Evolutionary conservation across 1,284 basidiomycete genomes (phyloP), one percentile per base, ranked within the genome.

Genomic region (Mrakiaceae sp.): DNA sequence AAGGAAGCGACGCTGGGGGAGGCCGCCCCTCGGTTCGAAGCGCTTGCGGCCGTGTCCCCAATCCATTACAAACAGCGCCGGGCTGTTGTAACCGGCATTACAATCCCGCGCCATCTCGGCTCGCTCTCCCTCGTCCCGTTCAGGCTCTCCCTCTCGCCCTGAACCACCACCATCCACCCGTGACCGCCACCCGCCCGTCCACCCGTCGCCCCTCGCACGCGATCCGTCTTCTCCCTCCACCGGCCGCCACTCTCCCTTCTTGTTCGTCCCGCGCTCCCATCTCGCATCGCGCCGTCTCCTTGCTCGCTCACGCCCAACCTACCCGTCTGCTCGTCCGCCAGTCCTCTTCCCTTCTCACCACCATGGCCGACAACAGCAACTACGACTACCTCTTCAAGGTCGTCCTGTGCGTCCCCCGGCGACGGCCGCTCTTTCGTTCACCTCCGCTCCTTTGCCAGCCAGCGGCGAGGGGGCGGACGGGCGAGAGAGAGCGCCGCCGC

Each of bases 371-470:
- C 81, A 86, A 84, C 72, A 89, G 85, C 81, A 90, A 90, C 83
- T 94, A 90, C 79, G 91, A 95, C 77, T 95, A 88, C 81, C 85
- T 95, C 72, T 95, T 95, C 86, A 95, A 96, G 84, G 91, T 91
- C 39, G 44, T 79, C 76, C 51, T 58, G 50, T 27, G 27, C 27
- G 27, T 27, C 27, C 27, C 27, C 27, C 27, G 27, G 2, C 27
- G 27, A 27, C 27, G 27, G 27, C 3, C 9, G 63, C 9, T 10
- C 48, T 16, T 46, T 6, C 4, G 11, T 54, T 4, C 14, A 62
- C 66, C 54, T 49, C 2, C 27, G 57, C 57, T 58, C 46, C 11
- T 8, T 12, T 42, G 6, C 44, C 40, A 58, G 53, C 7, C 9
- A 57, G 43, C 49, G n/a, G 40, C 52, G 47, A 62, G 47, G 64